phyloP scores from a whole-genome alignment of 75 land plant genomes.

The Cupressus sempervirens region DNA sequence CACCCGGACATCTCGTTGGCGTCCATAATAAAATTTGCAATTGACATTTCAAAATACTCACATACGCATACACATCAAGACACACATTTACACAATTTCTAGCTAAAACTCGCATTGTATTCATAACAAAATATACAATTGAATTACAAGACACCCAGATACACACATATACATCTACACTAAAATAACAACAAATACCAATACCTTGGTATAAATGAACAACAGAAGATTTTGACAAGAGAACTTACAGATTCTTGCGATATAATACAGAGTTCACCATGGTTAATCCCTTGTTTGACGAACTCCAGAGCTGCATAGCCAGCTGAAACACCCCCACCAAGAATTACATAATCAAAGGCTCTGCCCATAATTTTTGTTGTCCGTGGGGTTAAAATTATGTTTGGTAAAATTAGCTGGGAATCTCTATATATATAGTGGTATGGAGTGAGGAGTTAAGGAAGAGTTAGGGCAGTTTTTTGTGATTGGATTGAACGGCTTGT shows the following conservation, averaged over 20 bases:
- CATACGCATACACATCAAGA: too few species aligned
- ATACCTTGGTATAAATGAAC: too few species aligned
- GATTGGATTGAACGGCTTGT: neutral
- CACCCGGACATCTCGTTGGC: too few species aligned
- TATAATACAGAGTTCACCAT: slow-evolving; percentile 85
- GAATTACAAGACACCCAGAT: too few species aligned
- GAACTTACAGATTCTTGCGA: slow-evolving; percentile 75
- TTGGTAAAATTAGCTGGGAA: too few species aligned
- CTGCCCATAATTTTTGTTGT: slow-evolving; percentile 49
- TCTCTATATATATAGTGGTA: neutral
- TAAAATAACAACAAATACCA: too few species aligned
- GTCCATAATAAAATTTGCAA: too few species aligned
- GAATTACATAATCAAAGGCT: slow-evolving; percentile 70
- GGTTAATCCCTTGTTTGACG: slow-evolving; percentile 55
- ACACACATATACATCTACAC: too few species aligned
- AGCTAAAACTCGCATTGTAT: too few species aligned
- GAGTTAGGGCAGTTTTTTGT: neutral
- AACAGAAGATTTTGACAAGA: neutral
- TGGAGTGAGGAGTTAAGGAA: neutral
- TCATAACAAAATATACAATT: too few species aligned
- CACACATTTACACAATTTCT: too few species aligned
- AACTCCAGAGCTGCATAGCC: slow-evolving; percentile 95
- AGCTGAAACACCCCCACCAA: slow-evolving; percentile 85
- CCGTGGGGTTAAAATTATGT: neutral
- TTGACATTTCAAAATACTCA: too few species aligned